Percentiles rank a stretch among this genome's conserved stretches.
These are phyloP conservation scores for Solidago caesia DNA, from an alignment of 129 eudicot species.

Conservation along the genomic window DNA sequence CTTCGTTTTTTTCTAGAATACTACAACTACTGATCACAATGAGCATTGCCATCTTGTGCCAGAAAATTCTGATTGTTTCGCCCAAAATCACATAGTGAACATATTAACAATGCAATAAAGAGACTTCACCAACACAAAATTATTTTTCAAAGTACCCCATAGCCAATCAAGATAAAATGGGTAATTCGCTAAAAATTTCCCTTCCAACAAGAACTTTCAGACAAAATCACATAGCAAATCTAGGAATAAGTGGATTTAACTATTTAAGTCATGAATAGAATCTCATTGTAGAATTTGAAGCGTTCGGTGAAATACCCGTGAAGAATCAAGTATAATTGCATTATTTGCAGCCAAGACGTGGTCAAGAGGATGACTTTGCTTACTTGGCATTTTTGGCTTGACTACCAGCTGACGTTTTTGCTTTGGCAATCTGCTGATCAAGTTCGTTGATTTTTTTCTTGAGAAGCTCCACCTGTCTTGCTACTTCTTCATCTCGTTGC, in stretches of 20 bases:
- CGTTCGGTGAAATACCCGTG: slow-evolving; percentile 4
- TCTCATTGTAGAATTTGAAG: neutral
- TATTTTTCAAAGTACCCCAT: neutral
- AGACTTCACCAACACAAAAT: neutral
- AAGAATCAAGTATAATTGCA: slow-evolving; percentile 21
- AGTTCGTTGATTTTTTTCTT: slow-evolving; percentile 53
- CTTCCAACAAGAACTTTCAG: neutral
- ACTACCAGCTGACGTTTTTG: slow-evolving; percentile 42
- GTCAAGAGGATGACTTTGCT: slow-evolving; percentile 34
- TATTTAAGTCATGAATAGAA: slow-evolving; percentile 7
- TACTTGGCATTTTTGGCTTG: slow-evolving; percentile 41
- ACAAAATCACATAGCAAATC: slow-evolving; percentile 7
- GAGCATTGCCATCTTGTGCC: no score
- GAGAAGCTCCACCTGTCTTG: slow-evolving; percentile 60
- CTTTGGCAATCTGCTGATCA: slow-evolving; percentile 43
- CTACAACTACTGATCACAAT: no score
- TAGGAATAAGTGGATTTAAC: neutral
- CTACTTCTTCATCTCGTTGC: slow-evolving; percentile 58
- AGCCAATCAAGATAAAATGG: neutral
- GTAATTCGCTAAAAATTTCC: neutral
- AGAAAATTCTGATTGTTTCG: no score
- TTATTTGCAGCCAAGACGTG: slow-evolving; percentile 27
- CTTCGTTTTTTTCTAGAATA: no score
- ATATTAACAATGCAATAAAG: no score
- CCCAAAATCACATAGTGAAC: no score